Percentiles rank a stretch among this genome's conserved stretches.
Evolutionary conservation across 345 rosid genomes (phyloP).

Genomic region (Draba incana): DNA sequence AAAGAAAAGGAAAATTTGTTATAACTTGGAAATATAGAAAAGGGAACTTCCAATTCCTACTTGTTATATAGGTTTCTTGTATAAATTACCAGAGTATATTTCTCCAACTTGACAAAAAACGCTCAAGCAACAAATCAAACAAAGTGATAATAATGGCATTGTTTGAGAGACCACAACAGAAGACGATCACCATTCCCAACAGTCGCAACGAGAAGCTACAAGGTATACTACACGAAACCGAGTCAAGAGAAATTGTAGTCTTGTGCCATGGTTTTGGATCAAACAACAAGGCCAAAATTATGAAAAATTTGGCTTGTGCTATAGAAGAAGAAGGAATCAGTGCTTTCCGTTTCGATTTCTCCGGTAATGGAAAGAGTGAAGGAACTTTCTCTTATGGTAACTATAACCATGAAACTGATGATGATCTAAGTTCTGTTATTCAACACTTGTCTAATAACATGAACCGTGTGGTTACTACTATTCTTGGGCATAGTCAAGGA

Average conservation of each 20-base stretch:
- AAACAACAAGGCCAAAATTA: background rate
- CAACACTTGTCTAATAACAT: background rate
- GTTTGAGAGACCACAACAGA: background rate
- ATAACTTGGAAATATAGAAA: too few relatives aligned
- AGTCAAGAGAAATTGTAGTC: background rate
- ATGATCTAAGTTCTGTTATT: background rate
- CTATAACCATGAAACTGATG: background rate
- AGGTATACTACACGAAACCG: background rate
- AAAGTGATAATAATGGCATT: background rate
- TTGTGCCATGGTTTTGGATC: background rate
- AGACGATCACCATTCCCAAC: background rate
- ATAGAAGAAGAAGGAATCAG: background rate
- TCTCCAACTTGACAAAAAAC: too few relatives aligned
- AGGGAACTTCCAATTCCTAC: too few relatives aligned
- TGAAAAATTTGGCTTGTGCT: background rate
- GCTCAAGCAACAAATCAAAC: background rate
- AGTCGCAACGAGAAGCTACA: background rate
- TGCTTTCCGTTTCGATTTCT: background rate
- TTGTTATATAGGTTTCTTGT: too few relatives aligned
- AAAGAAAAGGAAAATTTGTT: too few relatives aligned
- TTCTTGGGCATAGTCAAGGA: slow-evolving; percentile 47
- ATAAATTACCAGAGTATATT: too few relatives aligned
- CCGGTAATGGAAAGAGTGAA: background rate
- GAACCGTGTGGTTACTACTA: background rate
- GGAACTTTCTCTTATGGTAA: background rate